Evolutionary conservation across 345 rosid species (phyloP), one percentile per base, ranked within the genome.

Genomic region (Erucastrum elatum): DNA sequence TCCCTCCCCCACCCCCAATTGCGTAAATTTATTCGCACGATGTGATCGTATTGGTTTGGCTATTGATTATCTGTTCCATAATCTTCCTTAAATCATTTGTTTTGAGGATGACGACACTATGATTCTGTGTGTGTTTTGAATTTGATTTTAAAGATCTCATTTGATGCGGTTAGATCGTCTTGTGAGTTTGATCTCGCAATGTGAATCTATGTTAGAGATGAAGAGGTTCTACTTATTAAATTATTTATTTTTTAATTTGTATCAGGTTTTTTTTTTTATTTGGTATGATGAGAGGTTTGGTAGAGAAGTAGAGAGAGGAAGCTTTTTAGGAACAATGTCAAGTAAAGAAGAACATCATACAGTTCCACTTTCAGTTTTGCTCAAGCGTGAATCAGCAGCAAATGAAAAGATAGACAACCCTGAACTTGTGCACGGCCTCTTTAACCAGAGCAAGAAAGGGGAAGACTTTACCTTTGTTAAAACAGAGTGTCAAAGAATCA

Each of bases 371-470:
- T 88, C 98, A 11, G 95, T 91, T 62, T 83, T 96, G 58, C 82
- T 96, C 10, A 90, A 91, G 82, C 90, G 99, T 25, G 99, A 96
- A 84, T 85, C 87, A 75, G 97, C 98, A 75, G 98, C 97, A 0
- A 86, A 76, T 65, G 99, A 91, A 76, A 96, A 88, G 82, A 76
- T 87, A 30, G 97, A 88, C 74, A 87, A 87, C 10, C 98, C 97
- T 26, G 98, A 90, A 67, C 86, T 96, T 70, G 29, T 83, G 16
- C 86, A 90, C 8, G 99, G 97, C 5, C 90, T 91, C 70, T 94
- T 94, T n/a, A 86, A 82, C 59, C 95, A 96, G 77, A 90, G 95
- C 90, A 93, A 93, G 94, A 96, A 96, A 83, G 99, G 98, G 25
- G 99, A 96, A 74, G 99, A 96, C 63, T 91, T 84, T 30, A 87